Percentiles rank a stretch among this genome's conserved stretches.
These are phyloP conservation scores for Pythium brachiatum DNA, from an alignment of 352 stramenopile species.

Conservation along the genomic window DNA sequence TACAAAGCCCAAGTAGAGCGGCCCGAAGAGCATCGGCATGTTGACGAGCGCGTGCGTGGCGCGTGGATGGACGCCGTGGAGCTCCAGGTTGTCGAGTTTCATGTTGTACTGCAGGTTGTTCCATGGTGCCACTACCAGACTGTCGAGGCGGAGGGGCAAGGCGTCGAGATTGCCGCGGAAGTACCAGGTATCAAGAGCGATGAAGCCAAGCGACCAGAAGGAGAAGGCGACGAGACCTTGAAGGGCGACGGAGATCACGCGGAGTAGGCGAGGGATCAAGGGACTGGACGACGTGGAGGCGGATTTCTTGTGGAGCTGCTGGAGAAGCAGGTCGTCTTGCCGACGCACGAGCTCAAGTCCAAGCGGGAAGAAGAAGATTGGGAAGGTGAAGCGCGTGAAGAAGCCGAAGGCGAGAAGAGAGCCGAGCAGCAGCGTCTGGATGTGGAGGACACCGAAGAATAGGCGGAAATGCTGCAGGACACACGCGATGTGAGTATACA, in stretches of 20 bases:
- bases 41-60: slow-evolving; percentile 89
- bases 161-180: slow-evolving; percentile 32
- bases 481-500: not conserved
- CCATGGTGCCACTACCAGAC: slow-evolving; percentile 52
- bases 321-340: slow-evolving; percentile 39
- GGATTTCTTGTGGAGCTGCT: slow-evolving; percentile 32
- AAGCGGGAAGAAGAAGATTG: slow-evolving; percentile 76
- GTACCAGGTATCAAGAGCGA: slow-evolving; percentile 60
- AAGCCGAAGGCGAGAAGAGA: slow-evolving; percentile 62
- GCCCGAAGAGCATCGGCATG: slow-evolving; percentile 92
- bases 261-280: slow-evolving; percentile 23
- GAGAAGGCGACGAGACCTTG: slow-evolving; percentile 55
- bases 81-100: slow-evolving; percentile 83
- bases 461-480: slow-evolving; percentile 37
- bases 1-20: slow-evolving; percentile 68
- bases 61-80: slow-evolving; percentile 90
- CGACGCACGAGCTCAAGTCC: slow-evolving; percentile 59
- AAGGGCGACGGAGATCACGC: slow-evolving; percentile 26
- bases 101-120: slow-evolving; percentile 94
- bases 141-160: slow-evolving; percentile 6
- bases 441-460: slow-evolving; percentile 31
- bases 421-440: slow-evolving; percentile 59
- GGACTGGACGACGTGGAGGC: slow-evolving; percentile 1
- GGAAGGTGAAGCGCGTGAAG: slow-evolving; percentile 84
- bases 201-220: slow-evolving; percentile 29